Evolutionary conservation across 139 green algal species (phyloP).

Genomic region (Chlorella ohadii): DNA sequence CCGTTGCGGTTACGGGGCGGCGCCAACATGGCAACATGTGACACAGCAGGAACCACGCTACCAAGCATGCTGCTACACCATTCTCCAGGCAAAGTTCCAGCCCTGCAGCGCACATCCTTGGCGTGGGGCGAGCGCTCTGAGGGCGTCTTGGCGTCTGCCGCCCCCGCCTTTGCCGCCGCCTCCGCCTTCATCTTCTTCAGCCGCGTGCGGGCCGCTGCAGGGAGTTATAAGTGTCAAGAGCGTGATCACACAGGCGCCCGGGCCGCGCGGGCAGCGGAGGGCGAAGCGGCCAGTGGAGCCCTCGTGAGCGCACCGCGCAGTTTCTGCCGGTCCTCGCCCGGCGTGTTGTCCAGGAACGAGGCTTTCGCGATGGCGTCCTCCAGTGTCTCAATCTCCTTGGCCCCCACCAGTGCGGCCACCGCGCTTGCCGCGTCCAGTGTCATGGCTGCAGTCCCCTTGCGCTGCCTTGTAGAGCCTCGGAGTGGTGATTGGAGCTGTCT

Average conservation of each 20-base stretch:
- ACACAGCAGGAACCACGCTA: no score
- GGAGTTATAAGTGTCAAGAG: not conserved
- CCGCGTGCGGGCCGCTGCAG: conserved; percentile 72
- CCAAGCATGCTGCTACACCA: no score
- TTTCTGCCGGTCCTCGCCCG: conserved; percentile 84
- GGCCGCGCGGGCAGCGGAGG: not conserved
- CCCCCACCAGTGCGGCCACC: conserved; percentile 60
- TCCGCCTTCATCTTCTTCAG: conserved; percentile 72
- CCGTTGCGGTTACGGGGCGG: no score
- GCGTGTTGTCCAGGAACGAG: conserved; percentile 72
- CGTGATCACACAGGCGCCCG: not conserved
- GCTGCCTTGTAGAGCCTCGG: no score
- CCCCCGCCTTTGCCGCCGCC: conserved; percentile 48
- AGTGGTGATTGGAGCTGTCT: no score
- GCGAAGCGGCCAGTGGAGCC: not conserved
- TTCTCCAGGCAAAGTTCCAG: no score
- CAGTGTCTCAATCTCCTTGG: conserved; percentile 75
- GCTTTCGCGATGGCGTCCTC: conserved; percentile 70
- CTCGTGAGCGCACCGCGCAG: conserved; percentile 64
- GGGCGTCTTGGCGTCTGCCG: conserved; percentile 29
- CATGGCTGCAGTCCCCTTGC: not conserved
- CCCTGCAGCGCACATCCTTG: conserved; percentile 51
- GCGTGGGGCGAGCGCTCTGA: conserved; percentile 67
- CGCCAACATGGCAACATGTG: no score
- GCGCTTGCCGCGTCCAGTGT: conserved; percentile 37